Base-by-base conservation (phyloP, 768 basidiomycete genomes). In the Paxillus rubicundulus region DNA sequence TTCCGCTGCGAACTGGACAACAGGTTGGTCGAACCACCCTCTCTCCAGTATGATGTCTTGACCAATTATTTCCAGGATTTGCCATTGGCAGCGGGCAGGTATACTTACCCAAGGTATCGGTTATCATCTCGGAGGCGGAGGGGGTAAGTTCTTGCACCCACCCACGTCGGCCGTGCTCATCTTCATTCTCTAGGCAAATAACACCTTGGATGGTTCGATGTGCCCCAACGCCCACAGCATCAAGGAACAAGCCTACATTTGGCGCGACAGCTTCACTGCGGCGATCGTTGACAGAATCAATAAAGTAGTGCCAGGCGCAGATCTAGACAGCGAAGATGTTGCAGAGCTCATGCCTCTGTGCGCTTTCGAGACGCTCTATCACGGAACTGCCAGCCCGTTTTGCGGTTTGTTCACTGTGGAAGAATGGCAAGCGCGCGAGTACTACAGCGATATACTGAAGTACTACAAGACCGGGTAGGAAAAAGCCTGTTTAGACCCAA, bases 391-490 rank as follows among this genome's bases (percentile, higher is more conserved):
- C 48, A 87, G 86, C 56, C 80, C 79, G 1, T 92, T 89, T 69
- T 96, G 93, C 65, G 67, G 65, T 5, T 63, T 94, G n/a, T 95
- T 94, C 68, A 73, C 74, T 0, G 46, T 59, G 13, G 70, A 76
- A 4, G 91, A 92, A 47, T 92, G 86, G 64, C 70, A 69, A 24
- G 76, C 74, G 0, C 85, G 83, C 59, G 89, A 88, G 57, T 89
- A 91, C 63, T 75, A 73, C 43, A 77, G 77, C 3, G 92, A 93
- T 62, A 66, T 94, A 9, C 79, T 82, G 57, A 89, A 92, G 66
- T 94, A 82, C 64, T 92, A 93, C 66, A 74, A 75, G 28, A 89
- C 84, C 12, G 89, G 89, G 84, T 87, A 52, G 18, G 81, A 61
- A 18, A 2, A 27, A 14, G 39, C 37, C 24, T 47, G 21, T 28